Evolutionary conservation across 805 yeast genomes (phyloP), one percentile per base, ranked within the genome.

Genomic region (Pichia exigua): DNA sequence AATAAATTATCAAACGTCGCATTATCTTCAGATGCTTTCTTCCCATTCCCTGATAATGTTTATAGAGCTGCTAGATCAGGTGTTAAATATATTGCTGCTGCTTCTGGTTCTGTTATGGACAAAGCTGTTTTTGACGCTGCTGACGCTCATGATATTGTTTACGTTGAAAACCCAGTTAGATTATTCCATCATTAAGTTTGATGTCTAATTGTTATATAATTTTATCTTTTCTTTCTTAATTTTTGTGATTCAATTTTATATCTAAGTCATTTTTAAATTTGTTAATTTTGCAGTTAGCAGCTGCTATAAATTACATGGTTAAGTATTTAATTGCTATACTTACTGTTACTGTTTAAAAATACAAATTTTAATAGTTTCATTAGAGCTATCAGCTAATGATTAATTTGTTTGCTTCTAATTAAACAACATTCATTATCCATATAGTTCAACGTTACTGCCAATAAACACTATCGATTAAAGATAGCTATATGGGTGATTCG

Each of bases 1-100:
- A 62, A 73, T 56, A 81, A 90, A 74, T 78, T 90, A 69, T 80
- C 75, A 54, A 83, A 87, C 62, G 99, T 94, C 52, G 90, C 98
- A 13, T 77, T 91, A 61, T 85, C 97, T 18, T 90, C 97, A 4
- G 99, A 94, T 69, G 99, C 99, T 28, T 94, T 94, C 82, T 94
- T 94, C 95, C 99, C 99, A 73, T 94, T 94, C 94, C 94, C 98
- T 59, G 99, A 94, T 72, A 94, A 94, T 67, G 96, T 94, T 61
- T 90, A 92, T 82, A 83, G 99, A 71, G 98, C 98, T 58, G 97
- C 83, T 48, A 83, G 87, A 77, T 85, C 95, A 20, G 99, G 99
- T 69, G 99, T 91, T 62, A 89, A 88, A 72, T 94, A 76, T 74
- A 78, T 94, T 67, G 95, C 96, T 64, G 99, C 99, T 48, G 96